Evolutionary conservation across 176 grass and related monocot genomes (phyloP).

Genomic region (Thalia dealbata): DNA sequence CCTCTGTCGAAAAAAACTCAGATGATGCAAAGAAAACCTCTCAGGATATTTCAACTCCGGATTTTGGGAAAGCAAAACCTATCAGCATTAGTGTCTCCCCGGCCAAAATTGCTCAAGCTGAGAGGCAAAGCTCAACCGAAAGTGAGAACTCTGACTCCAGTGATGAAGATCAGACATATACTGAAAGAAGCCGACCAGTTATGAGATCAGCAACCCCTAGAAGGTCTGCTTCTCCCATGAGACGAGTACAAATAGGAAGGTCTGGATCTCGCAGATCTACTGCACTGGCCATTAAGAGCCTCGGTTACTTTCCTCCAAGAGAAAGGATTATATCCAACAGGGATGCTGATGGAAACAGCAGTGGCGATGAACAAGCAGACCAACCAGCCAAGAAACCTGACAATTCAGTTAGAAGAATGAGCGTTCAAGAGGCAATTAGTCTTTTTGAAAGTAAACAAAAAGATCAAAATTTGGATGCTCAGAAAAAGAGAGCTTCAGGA

Average conservation of each 20-base stretch:
- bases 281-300: slow-evolving; percentile 89
- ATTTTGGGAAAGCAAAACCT: slow-evolving; percentile 26
- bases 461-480: slow-evolving; percentile 48
- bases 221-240: slow-evolving; percentile 93
- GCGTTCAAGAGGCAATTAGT: slow-evolving; percentile 93
- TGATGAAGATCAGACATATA: slow-evolving; percentile 42
- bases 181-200: slow-evolving; percentile 84
- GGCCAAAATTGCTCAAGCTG: slow-evolving; percentile 87
- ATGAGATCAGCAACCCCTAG: slow-evolving; percentile 87
- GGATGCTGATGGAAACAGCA: slow-evolving; percentile 51
- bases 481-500: slow-evolving; percentile 55
- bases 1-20: slow-evolving; percentile 7
- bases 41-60: slow-evolving; percentile 12
- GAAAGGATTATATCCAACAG: slow-evolving; percentile 62
- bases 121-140: slow-evolving; percentile 62
- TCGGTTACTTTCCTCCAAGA: slow-evolving; percentile 72
- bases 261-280: slow-evolving; percentile 87
- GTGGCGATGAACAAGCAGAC: slow-evolving; percentile 53
- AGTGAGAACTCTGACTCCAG: slow-evolving; percentile 52
- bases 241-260: slow-evolving; percentile 93
- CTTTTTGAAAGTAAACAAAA: slow-evolving; percentile 97
- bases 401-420: slow-evolving; percentile 68
- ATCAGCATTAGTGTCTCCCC: slow-evolving; percentile 44
- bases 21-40: slow-evolving; percentile 25
- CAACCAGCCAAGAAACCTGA: slow-evolving; percentile 66